Percentiles rank a stretch among this genome's conserved stretches.
Conservation (phyloP, 1,139 yeast genomes). For the Candida dubliniensis region DNA sequence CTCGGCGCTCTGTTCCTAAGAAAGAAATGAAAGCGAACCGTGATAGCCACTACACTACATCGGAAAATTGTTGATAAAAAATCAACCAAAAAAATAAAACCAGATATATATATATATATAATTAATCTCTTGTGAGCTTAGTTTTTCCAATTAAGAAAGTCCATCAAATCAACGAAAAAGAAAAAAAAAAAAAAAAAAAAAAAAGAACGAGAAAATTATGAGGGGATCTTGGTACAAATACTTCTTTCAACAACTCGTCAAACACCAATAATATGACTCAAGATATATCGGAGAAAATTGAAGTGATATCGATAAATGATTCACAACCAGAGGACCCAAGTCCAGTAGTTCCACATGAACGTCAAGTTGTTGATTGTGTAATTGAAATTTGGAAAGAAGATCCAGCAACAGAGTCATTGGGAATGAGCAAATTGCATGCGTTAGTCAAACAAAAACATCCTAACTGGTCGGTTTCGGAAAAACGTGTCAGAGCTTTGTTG, state of each 20-base stretch:
- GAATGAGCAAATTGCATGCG: conserved; percentile 53
- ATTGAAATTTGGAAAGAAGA: conserved; percentile 69
- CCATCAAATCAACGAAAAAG: background rate
- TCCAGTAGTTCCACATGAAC: conserved; percentile 56
- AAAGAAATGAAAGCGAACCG: conserved; percentile 6
- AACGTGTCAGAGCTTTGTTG: conserved; percentile 53
- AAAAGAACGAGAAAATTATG: background rate
- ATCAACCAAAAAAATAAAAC: background rate
- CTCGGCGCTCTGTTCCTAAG: background rate
- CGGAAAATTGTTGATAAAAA: background rate
- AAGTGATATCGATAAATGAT: conserved; percentile 37
- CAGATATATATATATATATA: background rate
- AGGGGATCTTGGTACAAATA: too few relatives aligned
- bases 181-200: background rate
- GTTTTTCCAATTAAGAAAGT: too few relatives aligned
- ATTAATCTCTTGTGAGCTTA: background rate
- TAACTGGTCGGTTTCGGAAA: conserved; percentile 64
- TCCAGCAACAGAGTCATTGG: conserved; percentile 60
- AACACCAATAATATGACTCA: conserved; percentile 6
- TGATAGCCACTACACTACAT: conserved; percentile 7
- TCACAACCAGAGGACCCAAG: conserved; percentile 24
- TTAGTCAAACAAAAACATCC: conserved; percentile 53
- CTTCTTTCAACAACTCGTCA: background rate
- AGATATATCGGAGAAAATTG: conserved; percentile 19
- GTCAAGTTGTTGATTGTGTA: conserved; percentile 63